These are phyloP conservation scores for Sugiyamaella paludigena DNA, from an alignment of 1,139 yeast genomes.

Conservation along the genomic window DNA sequence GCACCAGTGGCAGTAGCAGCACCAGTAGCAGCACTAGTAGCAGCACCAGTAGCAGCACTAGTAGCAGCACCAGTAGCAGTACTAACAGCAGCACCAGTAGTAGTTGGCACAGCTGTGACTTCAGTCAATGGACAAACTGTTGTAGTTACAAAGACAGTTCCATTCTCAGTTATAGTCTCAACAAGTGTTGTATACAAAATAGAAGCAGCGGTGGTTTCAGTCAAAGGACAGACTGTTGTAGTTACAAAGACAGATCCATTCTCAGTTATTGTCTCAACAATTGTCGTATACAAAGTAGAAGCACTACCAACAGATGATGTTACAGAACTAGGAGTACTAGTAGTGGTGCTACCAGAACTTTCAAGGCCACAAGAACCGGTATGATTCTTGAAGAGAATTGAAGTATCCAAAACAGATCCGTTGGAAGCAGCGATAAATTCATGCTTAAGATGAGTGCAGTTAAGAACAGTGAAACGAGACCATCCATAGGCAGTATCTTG, in stretches of 20 bases:
- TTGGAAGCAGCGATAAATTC: conserved; percentile 40
- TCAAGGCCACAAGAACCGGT: conserved; percentile 9
- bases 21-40: conserved; percentile 1
- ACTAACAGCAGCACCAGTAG: conserved; percentile 4
- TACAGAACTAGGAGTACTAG: background rate
- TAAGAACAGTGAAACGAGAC: conserved; percentile 48
- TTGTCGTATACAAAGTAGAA: conserved; percentile 6
- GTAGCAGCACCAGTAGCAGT: conserved; percentile 3
- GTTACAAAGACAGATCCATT: conserved; percentile 9
- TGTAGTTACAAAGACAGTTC: conserved; percentile 4
- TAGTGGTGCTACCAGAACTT: background rate
- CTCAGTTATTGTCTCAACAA: conserved; percentile 8
- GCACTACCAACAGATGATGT: background rate
- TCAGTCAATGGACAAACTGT: conserved; percentile 5
- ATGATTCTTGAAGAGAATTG: conserved; percentile 28
- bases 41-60: conserved; percentile 1
- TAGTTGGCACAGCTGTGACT: conserved; percentile 1
- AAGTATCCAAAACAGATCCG: conserved; percentile 40
- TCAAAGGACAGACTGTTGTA: conserved; percentile 13
- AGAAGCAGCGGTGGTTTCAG: conserved; percentile 7
- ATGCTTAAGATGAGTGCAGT: conserved; percentile 46
- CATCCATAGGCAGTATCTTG: conserved; percentile 31
- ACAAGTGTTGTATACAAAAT: too few relatives aligned
- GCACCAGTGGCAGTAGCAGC: conserved; percentile 4
- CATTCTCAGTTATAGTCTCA: too few relatives aligned